A percentile compares a stretch with the other conserved stretches of the same genome.
Conservation (phyloP, 371 early-diverging fungal genomes). For the Mucor plumbeus region DNA sequence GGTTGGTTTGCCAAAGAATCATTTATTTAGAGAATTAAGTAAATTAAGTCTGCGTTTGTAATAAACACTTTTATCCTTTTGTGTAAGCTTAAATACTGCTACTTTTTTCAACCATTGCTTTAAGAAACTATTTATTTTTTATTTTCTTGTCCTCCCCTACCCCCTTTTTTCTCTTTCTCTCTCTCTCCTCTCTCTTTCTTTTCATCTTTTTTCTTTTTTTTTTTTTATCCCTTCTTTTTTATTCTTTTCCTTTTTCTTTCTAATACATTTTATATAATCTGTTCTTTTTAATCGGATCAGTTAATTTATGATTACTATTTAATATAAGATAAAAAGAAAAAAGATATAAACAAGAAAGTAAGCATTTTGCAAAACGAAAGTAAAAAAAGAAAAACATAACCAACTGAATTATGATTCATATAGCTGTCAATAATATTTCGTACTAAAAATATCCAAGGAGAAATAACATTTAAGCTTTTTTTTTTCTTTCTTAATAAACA, state of each 20-base stretch:
- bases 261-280: not conserved
- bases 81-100: conserved; percentile 10
- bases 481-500: not conserved
- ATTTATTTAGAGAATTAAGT: conserved; percentile 36
- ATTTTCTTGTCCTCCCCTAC: conserved; percentile 2
- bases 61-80: conserved; percentile 14
- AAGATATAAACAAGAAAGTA: not conserved
- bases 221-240: conserved; percentile 7
- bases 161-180: conserved; percentile 1
- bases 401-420: not conserved
- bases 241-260: not conserved
- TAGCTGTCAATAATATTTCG: not conserved
- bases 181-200: conserved; percentile 1
- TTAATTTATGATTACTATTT: not conserved
- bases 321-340: not conserved
- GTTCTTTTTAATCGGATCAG: not conserved
- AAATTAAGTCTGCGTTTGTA: conserved; percentile 21
- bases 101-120: not conserved
- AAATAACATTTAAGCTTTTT: conserved; percentile 2
- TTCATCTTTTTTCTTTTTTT: conserved; percentile 10
- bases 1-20: conserved; percentile 53
- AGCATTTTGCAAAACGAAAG: not conserved
- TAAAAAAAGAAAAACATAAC: too few species aligned
- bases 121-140: not conserved
- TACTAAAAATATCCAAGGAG: not conserved